Evolutionary conservation across 2,329 filamentous ascomycete genomes (phyloP).

Genomic region (Grosmannia serpens): DNA sequence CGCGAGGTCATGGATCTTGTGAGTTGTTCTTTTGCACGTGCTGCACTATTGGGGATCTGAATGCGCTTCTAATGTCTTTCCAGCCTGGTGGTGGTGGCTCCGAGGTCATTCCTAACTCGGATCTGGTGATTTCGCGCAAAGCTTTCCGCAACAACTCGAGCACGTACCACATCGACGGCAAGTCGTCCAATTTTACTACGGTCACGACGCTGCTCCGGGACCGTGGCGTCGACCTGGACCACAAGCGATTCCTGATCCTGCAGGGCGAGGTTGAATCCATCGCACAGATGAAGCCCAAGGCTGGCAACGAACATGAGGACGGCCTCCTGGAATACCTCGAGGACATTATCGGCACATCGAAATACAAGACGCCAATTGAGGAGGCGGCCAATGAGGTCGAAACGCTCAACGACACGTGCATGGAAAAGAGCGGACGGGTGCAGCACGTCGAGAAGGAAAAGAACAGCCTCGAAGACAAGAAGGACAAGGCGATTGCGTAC

Average conservation of each 20-base stretch:
- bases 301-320: constrained; percentile 88
- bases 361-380: constrained; percentile 95
- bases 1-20: constrained; percentile 84
- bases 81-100: constrained; percentile 61
- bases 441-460: constrained; percentile 98
- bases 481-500: constrained; percentile 82
- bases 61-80: constrained; percentile 15
- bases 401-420: constrained; percentile 82
- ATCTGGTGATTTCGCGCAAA: constrained; percentile 76
- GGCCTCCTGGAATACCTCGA: constrained; percentile 93
- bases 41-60: constrained; percentile 3
- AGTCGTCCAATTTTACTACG: constrained; percentile 80
- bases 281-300: constrained; percentile 98
- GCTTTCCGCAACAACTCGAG: constrained; percentile 98
- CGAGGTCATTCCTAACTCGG: constrained; percentile 70
- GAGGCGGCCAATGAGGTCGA: constrained; percentile 87
- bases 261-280: constrained; percentile 98
- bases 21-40: constrained; percentile 12
- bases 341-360: constrained; percentile 97
- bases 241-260: constrained; percentile 94
- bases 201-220: constrained; percentile 82
- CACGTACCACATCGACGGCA: constrained; percentile 94
- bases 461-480: constrained; percentile 86
- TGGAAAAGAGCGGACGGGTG: constrained; percentile 89
- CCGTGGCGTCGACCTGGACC: constrained; percentile 86